phyloP scores from a whole-genome alignment of 345 rosid species.

The rapeseed (Brassica napus) region Da-Ae NC_063442.1:10175001-10175500 shows the following conservation, averaged over 20 bases:
- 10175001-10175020: constrained; percentile 94
- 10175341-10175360: constrained; percentile 53
- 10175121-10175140: constrained; percentile 76
- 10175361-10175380: constrained; percentile 71
- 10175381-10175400: constrained; percentile 77
- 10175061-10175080: neutral
- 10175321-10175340: constrained; percentile 58
- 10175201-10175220: constrained; percentile 7
- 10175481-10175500: constrained; percentile 33
- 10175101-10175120: neutral
- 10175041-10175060: neutral
- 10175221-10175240: neutral
- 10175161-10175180: constrained; percentile 90
- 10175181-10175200: constrained; percentile 87
- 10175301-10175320: constrained; percentile 72
- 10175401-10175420: constrained; percentile 84
- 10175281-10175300: constrained; percentile 90
- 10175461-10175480: constrained; percentile 31
- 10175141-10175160: constrained; percentile 84
- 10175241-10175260: neutral
- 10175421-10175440: constrained; percentile 48
- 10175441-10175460: constrained; percentile 19
- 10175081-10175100: neutral
- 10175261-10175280: neutral
- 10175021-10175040: constrained; percentile 61